Evolutionary conservation across 805 yeast genomes (phyloP).

Genomic region (Nakazawaea sp.): DNA sequence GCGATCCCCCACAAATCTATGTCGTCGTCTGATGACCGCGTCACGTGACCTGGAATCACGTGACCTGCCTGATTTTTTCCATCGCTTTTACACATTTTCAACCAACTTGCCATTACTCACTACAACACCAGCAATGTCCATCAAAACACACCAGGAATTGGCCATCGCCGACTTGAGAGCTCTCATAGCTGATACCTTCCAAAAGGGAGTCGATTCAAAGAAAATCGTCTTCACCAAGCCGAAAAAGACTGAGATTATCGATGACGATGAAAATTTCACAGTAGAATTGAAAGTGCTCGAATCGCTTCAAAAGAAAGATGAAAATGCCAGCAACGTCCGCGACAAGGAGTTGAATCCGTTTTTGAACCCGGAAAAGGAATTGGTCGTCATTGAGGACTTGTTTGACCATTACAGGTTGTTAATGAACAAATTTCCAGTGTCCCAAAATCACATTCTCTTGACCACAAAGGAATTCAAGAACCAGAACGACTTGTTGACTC

Average conservation of each 20-base stretch:
- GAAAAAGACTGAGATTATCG: conserved; percentile 7
- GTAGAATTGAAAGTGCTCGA: conserved; percentile 19
- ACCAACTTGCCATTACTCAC: too few relatives aligned
- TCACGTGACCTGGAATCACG: too few relatives aligned
- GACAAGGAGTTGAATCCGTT: conserved; percentile 61
- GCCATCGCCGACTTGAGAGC: not conserved
- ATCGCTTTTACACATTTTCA: too few relatives aligned
- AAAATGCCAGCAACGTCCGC: conserved; percentile 27
- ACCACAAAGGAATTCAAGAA: conserved; percentile 69
- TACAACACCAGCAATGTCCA: not conserved
- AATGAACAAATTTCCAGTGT: conserved; percentile 82
- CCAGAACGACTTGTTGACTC: conserved; percentile 67
- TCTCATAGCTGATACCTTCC: not conserved
- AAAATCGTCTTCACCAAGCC: conserved; percentile 4
- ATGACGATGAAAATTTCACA: not conserved
- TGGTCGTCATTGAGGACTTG: conserved; percentile 51
- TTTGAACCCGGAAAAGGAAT: conserved; percentile 67
- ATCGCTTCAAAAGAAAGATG: conserved; percentile 21
- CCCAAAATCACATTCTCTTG: conserved; percentile 70
- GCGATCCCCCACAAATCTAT: too few relatives aligned
- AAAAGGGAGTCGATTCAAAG: not conserved
- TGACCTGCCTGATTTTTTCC: too few relatives aligned
- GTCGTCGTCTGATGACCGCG: too few relatives aligned
- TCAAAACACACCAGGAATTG: not conserved
- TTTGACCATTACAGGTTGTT: conserved; percentile 55